A percentile compares a stretch with the other conserved stretches of the same genome.
phyloP scores from a whole-genome alignment of 345 rosid genomes.

The Streptanthus diversifolius region DNA sequence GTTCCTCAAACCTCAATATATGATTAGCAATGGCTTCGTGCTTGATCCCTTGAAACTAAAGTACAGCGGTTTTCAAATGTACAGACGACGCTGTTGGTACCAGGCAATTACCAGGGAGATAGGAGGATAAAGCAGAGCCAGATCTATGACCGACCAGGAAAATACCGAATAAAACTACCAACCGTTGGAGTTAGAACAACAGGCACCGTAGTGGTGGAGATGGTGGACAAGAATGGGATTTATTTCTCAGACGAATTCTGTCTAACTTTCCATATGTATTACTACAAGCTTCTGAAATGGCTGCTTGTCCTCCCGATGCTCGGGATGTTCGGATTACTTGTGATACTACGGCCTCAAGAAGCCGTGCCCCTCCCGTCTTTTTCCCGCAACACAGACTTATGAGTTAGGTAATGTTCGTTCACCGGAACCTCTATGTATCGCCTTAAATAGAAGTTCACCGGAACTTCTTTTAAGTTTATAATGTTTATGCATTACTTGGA shows the following conservation, averaged over 20 bases:
- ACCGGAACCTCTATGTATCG: background rate
- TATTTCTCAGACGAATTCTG: conserved; percentile 96
- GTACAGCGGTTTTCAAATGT: background rate
- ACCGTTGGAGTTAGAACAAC: conserved; percentile 91
- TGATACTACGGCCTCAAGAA: conserved; percentile 89
- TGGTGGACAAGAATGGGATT: conserved; percentile 89
- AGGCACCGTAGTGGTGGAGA: conserved; percentile 90
- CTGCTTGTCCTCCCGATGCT: conserved; percentile 96
- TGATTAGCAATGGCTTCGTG: background rate
- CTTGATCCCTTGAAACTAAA: conserved; percentile 19
- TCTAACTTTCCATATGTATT: conserved; percentile 94
- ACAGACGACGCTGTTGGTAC: conserved; percentile 89
- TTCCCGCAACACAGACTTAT: conserved; percentile 78
- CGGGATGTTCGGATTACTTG: conserved; percentile 86
- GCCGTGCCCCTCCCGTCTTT: conserved; percentile 88
- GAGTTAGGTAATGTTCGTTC: conserved; percentile 22
- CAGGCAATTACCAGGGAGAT: conserved; percentile 94
- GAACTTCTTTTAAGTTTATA: conserved; percentile 12
- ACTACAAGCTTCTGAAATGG: conserved; percentile 96
- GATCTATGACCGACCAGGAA: conserved; percentile 65
- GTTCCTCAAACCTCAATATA: conserved; percentile 31
- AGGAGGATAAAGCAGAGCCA: conserved; percentile 68
- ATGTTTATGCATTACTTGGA: conserved; percentile 4
- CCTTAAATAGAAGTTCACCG: no score
- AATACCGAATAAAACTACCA: conserved; percentile 72